Evolutionary conservation across 179 eudicot genomes (phyloP), one percentile per base, ranked within the genome.

Genomic region (Silene coronaria): DNA sequence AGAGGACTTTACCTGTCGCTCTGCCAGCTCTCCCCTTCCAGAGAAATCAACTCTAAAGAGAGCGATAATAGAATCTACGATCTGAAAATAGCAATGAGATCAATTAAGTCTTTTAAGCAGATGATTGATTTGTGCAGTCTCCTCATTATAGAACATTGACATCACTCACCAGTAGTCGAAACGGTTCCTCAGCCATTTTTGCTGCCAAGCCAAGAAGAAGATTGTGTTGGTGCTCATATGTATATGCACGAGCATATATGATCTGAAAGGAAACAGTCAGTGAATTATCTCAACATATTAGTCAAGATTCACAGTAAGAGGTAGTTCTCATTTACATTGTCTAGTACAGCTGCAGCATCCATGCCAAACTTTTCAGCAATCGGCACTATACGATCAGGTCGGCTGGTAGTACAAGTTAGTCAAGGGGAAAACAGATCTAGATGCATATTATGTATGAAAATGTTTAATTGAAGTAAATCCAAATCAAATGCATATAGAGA

Each of bases 141-240:
- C n/a, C n/a, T n/a, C n/a, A n/a, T n/a, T n/a, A n/a, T 30, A 30
- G 34, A 30, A 30, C 2, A 30, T 24, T 63, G n/a, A 3, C 9
- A 58, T 42, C 42, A 24, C 76, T 87, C 73, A 95, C 99, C 89
- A 96, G 81, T 45, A 95, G 90, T 79, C 97, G 82, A 73, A 95
- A 95, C 53, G 99, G 99, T 78, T 95, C 99, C 80, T 95, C 97
- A 4, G 99, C 84, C 99, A 93, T 95, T 87, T 95, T 95, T 61
- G 97, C 99, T 53, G 99, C 99, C 74, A 95, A 84, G 63, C 93
- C 99, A 63, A 95, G 95, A 61, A 95, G 99, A 81, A 92, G 89
- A 83, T 91, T 92, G 86, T 87, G 88, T 80, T 95, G 97, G 84
- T 95, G 97, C 80, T 95, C 99, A 58, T 95, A 95, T 21, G 99